Conservation (phyloP, 805 yeast species). For the Tanozyma kutaoensis region DNA sequence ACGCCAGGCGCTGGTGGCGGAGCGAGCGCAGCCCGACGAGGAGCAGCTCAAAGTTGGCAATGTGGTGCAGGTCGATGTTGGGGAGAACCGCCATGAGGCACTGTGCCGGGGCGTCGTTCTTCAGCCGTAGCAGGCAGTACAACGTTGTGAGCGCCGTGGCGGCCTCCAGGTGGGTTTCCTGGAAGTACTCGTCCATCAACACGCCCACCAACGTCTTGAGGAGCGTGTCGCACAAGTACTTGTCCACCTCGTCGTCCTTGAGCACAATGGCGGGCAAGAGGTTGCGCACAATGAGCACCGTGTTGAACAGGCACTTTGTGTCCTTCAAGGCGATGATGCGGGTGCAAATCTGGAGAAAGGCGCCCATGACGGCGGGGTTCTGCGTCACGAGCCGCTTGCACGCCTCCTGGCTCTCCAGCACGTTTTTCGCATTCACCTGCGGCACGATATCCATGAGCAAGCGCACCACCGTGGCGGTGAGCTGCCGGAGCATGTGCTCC, state of each 20-base stretch:
- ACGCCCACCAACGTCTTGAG: slow-evolving; percentile 59
- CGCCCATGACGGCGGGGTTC: slow-evolving; percentile 57
- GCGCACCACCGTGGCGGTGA: slow-evolving; percentile 84
- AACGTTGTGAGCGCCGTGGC: slow-evolving; percentile 77
- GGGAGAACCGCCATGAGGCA: slow-evolving; percentile 42
- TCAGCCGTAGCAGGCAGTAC: slow-evolving; percentile 59
- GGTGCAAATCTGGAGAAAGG: slow-evolving; percentile 60
- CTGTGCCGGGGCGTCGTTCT: slow-evolving; percentile 56
- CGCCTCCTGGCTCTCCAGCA: slow-evolving; percentile 48
- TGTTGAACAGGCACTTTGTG: slow-evolving; percentile 85
- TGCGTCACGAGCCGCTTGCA: slow-evolving; percentile 55
- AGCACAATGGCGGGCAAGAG: slow-evolving; percentile 56
- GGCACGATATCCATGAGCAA: slow-evolving; percentile 80
- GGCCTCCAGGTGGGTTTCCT: slow-evolving; percentile 84
- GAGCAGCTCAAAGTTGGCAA: slow-evolving; percentile 50
- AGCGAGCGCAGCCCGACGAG: slow-evolving; percentile 53
- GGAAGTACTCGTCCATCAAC: slow-evolving; percentile 60
- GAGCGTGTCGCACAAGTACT: slow-evolving; percentile 48
- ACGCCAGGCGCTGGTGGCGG: slow-evolving; percentile 69
- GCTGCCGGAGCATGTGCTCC: slow-evolving; percentile 84
- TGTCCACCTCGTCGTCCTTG: slow-evolving; percentile 65
- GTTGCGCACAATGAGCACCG: slow-evolving; percentile 67
- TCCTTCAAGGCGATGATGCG: slow-evolving; percentile 77
- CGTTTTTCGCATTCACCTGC: slow-evolving; percentile 44
- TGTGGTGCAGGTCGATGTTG: slow-evolving; percentile 38